A percentile compares a stretch with the other conserved stretches of the same genome.
Evolutionary conservation across 768 basidiomycete genomes (phyloP).

Genomic region (Leucogyrophana mollusca): DNA sequence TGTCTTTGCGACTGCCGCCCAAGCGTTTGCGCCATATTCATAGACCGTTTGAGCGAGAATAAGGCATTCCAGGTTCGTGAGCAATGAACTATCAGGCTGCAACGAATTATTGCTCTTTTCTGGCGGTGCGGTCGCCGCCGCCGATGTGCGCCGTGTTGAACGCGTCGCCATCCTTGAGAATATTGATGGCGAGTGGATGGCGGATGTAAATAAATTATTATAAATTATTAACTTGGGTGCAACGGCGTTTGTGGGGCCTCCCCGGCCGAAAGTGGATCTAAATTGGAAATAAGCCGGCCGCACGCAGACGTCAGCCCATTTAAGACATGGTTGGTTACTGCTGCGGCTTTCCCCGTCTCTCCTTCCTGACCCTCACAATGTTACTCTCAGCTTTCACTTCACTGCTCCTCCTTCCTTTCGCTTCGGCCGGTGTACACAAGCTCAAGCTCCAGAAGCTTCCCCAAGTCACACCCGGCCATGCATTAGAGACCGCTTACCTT

Average conservation of each 20-base stretch:
- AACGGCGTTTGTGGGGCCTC: neutral
- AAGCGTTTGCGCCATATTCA: conserved; percentile 70
- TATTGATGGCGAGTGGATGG: neutral
- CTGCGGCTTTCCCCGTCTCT: conserved; percentile 9
- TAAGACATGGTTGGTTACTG: conserved; percentile 15
- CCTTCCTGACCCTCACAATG: conserved; percentile 35
- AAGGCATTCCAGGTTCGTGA: conserved; percentile 62
- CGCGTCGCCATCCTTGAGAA: conserved; percentile 23
- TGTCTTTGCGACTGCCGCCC: conserved; percentile 64
- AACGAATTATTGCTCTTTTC: too few relatives aligned
- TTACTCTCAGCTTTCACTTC: conserved; percentile 40
- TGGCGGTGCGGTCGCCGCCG: neutral
- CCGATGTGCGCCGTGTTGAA: conserved; percentile 19
- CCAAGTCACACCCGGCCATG: conserved; percentile 55
- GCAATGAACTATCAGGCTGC: conserved; percentile 8
- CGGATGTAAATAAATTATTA: too few relatives aligned
- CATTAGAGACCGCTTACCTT: conserved; percentile 79
- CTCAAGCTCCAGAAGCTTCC: conserved; percentile 89
- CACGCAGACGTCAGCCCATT: conserved; percentile 17
- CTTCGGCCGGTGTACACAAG: conserved; percentile 64
- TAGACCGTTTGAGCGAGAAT: conserved; percentile 85
- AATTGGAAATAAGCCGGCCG: neutral
- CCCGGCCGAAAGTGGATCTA: neutral
- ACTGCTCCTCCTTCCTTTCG: conserved; percentile 45
- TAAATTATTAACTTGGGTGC: neutral